These are phyloP conservation scores for Tremella yokohamensis DNA, from an alignment of 768 basidiomycete species.

Conservation along the genomic window DNA sequence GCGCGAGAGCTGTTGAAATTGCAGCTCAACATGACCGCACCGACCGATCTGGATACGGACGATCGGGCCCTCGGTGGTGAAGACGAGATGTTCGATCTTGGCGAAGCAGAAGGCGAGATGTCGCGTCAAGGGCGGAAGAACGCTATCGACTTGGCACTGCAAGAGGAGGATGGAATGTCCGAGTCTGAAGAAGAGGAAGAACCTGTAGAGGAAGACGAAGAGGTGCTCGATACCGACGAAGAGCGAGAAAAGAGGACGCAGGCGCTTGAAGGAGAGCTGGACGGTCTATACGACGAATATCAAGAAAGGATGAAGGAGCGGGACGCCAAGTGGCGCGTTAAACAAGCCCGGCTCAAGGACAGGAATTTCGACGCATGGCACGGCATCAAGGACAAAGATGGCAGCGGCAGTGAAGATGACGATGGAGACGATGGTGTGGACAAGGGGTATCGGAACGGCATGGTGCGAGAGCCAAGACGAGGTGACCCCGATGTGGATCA, in stretches of 20 bases:
- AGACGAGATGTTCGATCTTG: constrained; percentile 88
- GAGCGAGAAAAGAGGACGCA: constrained; percentile 64
- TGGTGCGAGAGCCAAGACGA: constrained; percentile 52
- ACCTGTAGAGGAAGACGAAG: constrained; percentile 54
- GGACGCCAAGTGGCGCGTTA: constrained; percentile 81
- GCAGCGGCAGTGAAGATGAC: constrained; percentile 32
- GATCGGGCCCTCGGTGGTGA: constrained; percentile 61
- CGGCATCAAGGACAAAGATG: constrained; percentile 59
- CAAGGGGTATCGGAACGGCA: constrained; percentile 50
- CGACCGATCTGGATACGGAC: constrained; percentile 83
- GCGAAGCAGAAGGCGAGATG: constrained; percentile 58
- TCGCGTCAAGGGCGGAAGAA: constrained; percentile 52
- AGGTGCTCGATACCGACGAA: constrained; percentile 56
- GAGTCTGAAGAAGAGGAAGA: constrained; percentile 45
- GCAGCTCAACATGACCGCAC: constrained; percentile 96
- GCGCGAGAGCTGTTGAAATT: constrained; percentile 83
- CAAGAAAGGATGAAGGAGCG: constrained; percentile 71
- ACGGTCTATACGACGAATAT: constrained; percentile 83
- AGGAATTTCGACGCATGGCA: constrained; percentile 74
- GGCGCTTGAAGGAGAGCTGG: constrained; percentile 77
- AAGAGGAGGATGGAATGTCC: constrained; percentile 53
- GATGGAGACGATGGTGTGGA: constrained; percentile 54
- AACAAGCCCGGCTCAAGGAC: constrained; percentile 69
- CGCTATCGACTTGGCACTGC: constrained; percentile 54
- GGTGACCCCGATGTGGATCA: constrained; percentile 47